A percentile compares a stretch with the other conserved stretches of the same genome.
Conservation (phyloP, 495 filamentous ascomycete genomes). For the Hamigera avellanea region DNA sequence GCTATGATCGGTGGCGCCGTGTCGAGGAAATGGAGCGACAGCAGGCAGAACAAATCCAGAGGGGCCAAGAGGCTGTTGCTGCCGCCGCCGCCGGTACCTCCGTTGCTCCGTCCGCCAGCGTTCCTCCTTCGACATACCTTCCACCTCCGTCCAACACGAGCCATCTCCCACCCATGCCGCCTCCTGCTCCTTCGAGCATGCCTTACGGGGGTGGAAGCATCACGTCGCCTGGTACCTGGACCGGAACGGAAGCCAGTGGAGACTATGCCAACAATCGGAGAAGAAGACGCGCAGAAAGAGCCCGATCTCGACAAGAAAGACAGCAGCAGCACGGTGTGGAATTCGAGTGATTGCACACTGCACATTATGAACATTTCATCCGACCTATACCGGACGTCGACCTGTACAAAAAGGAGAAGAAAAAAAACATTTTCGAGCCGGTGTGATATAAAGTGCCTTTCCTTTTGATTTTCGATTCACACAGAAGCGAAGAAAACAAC, state of each 20-base stretch:
- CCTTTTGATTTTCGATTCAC: too few relatives aligned
- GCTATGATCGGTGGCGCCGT: constrained; percentile 38
- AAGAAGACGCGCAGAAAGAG: constrained; percentile 40
- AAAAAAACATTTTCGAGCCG: too few relatives aligned
- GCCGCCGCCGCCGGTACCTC: constrained; percentile 14
- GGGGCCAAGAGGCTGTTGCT: constrained; percentile 26
- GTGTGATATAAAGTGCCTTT: too few relatives aligned
- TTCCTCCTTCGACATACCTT: constrained; percentile 17
- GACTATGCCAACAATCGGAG: constrained; percentile 42
- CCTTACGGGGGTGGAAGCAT: constrained; percentile 34
- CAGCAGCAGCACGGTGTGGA: constrained; percentile 34
- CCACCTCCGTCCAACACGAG: constrained; percentile 20
- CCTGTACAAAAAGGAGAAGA: too few relatives aligned
- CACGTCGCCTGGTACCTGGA: constrained; percentile 34
- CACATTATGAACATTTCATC: too few relatives aligned
- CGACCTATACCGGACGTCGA: too few relatives aligned
- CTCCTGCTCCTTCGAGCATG: constrained; percentile 24
- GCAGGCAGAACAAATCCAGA: constrained; percentile 37
- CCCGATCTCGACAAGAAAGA: constrained; percentile 34
- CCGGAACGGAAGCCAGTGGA: constrained; percentile 40
- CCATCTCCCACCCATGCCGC: constrained; percentile 24
- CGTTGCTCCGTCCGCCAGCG: constrained; percentile 16
- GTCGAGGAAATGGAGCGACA: constrained; percentile 39
- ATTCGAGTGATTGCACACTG: constrained; percentile 23
- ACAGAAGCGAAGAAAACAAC: too few relatives aligned